Evolutionary conservation across 192 early-diverging fungal species (phyloP), one percentile per base, ranked within the genome.

Genomic region (Linnemannia zychae): DNA sequence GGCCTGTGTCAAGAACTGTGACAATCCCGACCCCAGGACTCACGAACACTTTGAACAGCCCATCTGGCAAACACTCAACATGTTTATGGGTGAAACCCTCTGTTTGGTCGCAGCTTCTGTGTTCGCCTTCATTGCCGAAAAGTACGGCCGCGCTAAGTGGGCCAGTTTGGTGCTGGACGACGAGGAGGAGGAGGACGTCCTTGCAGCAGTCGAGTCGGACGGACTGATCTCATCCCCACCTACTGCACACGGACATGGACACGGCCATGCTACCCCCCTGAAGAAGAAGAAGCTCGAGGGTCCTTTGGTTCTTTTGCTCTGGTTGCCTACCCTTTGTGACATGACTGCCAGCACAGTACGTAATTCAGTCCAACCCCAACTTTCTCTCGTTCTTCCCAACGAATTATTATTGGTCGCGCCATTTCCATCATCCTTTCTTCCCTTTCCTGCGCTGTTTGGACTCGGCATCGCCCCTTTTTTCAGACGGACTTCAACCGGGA

Each of bases 61-160:
- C 18, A 90, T 98, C n/a, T 97, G 95, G 95, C 97, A 98, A 92
- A 99, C 98, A 33, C 90, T 99, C 68, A 97, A 96, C 75, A 99
- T 99, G 98, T 99, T 98, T 87, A 85, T 97, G 48, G 98, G 98
- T 69, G 98, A 99, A 85, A 91, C 92, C 63, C 87, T 96, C 37
- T 95, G 98, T 84, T 87, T 98, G 46, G 86, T 92, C 16, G 90
- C 93, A 69, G 90, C 94, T 84, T 94, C 90, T 83, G 15, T 94
- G 69, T 80, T 74, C 48, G 76, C 85, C 48, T 72, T 63, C n/a
- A 40, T 77, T 65, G 57, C 81, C 44, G 74, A 76, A 46, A 82
- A 79, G 49, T 73, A 37, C 38, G 70, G 81, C 20, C 71, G 76
- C 74, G 75, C 82, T 36, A 81, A 74, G 37, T 88, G 84, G 82